Evolutionary conservation across 345 rosid genomes (phyloP).

Genomic region (Mercurialis annua): DNA sequence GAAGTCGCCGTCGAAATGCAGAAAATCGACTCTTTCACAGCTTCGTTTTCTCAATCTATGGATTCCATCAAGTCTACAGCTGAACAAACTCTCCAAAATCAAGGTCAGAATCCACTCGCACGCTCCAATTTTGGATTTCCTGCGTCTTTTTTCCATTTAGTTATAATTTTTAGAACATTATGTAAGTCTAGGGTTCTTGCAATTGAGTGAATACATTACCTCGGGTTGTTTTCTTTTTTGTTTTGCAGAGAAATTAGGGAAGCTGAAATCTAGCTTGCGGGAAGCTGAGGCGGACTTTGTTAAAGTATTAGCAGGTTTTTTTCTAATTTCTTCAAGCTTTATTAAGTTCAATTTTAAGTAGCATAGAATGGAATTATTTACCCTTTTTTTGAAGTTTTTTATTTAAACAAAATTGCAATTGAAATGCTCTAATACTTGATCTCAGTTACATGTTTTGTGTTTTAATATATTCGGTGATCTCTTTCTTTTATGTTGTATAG

Average conservation of each 20-base stretch:
- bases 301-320: conserved; percentile 63
- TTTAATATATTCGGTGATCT: background rate
- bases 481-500: conserved; percentile 32
- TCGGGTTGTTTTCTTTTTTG: background rate
- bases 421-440: conserved; percentile 4
- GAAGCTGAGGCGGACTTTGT: conserved; percentile 85
- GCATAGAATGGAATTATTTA: too few species aligned
- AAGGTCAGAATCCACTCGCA: conserved; percentile 33
- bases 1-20: conserved; percentile 38
- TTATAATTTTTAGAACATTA: background rate
- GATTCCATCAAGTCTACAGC: conserved; percentile 46
- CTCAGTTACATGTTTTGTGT: background rate
- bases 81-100: conserved; percentile 44
- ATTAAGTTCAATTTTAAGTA: too few species aligned
- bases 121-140: conserved; percentile 14
- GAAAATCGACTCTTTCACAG: conserved; percentile 46
- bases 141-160: background rate
- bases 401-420: background rate
- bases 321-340: background rate
- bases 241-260: conserved; percentile 46
- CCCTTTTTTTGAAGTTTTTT: background rate
- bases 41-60: conserved; percentile 43
- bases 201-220: background rate
- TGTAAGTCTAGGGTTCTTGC: conserved; percentile 28
- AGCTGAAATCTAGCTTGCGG: conserved; percentile 55